Conservation (phyloP, 192 early-diverging fungal genomes). For the Cetraspora pellucida region DNA sequence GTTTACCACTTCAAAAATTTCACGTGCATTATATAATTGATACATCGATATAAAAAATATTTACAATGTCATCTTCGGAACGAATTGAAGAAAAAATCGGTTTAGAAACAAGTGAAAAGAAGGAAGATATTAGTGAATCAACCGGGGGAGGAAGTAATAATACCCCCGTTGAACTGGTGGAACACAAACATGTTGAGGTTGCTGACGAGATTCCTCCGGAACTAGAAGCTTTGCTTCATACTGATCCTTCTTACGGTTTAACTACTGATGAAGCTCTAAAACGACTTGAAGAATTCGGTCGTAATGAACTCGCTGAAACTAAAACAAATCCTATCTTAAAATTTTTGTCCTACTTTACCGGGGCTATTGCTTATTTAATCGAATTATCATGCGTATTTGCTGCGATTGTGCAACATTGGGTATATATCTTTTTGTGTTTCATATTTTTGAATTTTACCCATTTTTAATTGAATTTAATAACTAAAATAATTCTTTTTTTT, state of each 20-base stretch:
- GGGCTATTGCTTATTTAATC: conserved; percentile 88
- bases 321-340: conserved; percentile 85
- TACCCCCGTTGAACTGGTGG: conserved; percentile 46
- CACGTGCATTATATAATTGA: too few relatives aligned
- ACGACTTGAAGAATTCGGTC: conserved; percentile 75
- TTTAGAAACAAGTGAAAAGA: neutral
- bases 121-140: neutral
- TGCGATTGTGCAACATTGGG: conserved; percentile 64
- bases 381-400: conserved; percentile 87
- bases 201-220: conserved; percentile 80
- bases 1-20: too few relatives aligned
- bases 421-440: neutral
- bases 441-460: neutral
- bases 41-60: neutral
- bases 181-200: conserved; percentile 74
- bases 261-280: conserved; percentile 72
- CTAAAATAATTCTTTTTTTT: neutral
- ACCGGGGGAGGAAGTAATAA: neutral
- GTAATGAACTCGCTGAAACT: conserved; percentile 80
- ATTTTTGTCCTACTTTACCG: conserved; percentile 85
- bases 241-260: conserved; percentile 78
- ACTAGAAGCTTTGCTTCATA: conserved; percentile 79
- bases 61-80: neutral
- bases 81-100: neutral
- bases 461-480: neutral